Conservation (phyloP, 2,329 filamentous ascomycete species). For the Talaromyces verruculosus region DNA sequence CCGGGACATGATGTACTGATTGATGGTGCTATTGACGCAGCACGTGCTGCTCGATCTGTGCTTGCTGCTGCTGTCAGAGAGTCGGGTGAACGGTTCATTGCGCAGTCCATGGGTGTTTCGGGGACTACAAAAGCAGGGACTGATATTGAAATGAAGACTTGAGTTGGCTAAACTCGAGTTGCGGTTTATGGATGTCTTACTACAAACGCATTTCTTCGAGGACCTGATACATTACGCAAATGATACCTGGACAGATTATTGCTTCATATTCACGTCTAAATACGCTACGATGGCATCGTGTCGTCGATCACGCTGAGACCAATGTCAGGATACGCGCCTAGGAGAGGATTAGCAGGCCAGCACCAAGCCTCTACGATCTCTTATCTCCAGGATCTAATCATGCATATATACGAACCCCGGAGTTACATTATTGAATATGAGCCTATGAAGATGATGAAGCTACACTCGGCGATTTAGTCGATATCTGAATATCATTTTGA, state of each 20-base stretch:
- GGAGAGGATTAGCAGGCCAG: not conserved
- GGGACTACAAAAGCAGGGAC: slow-evolving; percentile 18
- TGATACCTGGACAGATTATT: not conserved
- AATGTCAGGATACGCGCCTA: not conserved
- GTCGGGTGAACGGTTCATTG: slow-evolving; percentile 46
- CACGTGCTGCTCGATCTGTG: slow-evolving; percentile 59
- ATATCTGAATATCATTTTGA: not conserved
- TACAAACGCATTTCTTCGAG: not conserved
- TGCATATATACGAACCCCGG: not conserved
- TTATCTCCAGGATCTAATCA: not conserved
- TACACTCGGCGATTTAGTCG: not conserved
- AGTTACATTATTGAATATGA: not conserved
- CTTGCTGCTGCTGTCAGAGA: slow-evolving; percentile 63
- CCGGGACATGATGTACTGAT: slow-evolving; percentile 54
- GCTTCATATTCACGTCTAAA: not conserved
- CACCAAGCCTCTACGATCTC: not conserved
- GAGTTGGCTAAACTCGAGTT: not conserved
- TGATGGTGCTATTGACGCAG: slow-evolving; percentile 64
- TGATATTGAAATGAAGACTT: slow-evolving; percentile 33
- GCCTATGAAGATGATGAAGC: too few species aligned
- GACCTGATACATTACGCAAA: not conserved
- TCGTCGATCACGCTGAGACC: not conserved
- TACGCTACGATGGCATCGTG: not conserved
- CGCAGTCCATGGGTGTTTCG: slow-evolving; percentile 22
- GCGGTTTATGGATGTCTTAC: not conserved